Base-by-base conservation (phyloP, 768 basidiomycete species). In the Pleurotus ostreatus region DNA sequence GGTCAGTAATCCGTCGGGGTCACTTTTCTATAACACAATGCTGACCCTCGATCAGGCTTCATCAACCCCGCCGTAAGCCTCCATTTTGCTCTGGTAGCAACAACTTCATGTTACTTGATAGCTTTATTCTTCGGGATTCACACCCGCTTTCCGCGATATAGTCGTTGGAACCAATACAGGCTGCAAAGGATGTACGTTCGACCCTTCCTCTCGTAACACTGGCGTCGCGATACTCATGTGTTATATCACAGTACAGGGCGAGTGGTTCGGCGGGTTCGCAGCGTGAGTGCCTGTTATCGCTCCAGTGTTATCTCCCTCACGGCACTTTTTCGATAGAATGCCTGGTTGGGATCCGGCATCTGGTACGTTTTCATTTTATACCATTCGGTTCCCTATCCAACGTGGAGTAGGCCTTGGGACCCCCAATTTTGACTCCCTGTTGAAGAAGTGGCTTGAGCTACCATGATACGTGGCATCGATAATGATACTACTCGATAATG, bases 301-400 rank as follows among this genome's bases (percentile, higher is more conserved):
- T 34, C 37, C 9, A 23, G 25, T n/a, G 56, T 5, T 44, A 38
- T 49, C 49, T 41, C 52, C 26, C 13, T 39, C 11, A 43, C 40
- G 20, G 22, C 16, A n/a, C 26, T 15, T 30, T 16, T 58, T 49
- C 18, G 20, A 48, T 13, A 73, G 70, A 37, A 68, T 65, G 2
- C 60, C 62, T 39, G 73, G 78, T 25, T 79, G 76, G 76, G 76
- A 77, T 60, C 73, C 78, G 18, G 78, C 77, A 13, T 72, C 75
- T 11, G 71, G 73, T 72, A 8, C 22, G 34, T 43, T 0, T 6
- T 30, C 16, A 54, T 16, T 11, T 13, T 13, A 0, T 7, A 20
- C 40, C 7, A 16, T 40, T 16, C 40, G 4, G 30, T 20, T 11
- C 13, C n/a, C 46, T 48, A 25, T 61, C 15, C 11, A 13, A 2